Base-by-base conservation (phyloP, 192 early-diverging fungal genomes). In the Dissophora globulifera region DNA sequence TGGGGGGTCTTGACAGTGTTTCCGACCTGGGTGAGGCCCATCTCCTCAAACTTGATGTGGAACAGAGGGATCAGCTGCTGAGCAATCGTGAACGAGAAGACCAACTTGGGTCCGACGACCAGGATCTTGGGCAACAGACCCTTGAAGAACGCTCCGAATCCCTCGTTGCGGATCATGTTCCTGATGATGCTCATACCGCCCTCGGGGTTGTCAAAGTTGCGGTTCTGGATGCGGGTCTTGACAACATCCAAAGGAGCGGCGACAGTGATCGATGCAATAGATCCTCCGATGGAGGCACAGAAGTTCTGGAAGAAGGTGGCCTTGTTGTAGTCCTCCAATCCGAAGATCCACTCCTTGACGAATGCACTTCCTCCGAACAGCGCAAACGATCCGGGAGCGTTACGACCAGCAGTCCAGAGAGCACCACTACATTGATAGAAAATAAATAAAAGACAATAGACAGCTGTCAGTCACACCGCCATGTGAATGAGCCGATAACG, bases 241-340 rank as follows among this genome's bases (percentile, higher is more conserved):
- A 99, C 94, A 16, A 99, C 96, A 79, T 99, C 97, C 65, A 99
- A 86, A 50, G 97, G 97, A 23, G 95, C 94, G 33, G 97, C 94
- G 33, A 98, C 91, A 9, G 93, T 92, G 69, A 99, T 92, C 45
- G 93, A 94, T 19, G 97, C 95, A 42, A 96, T 85, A 19, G 97
- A 94, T 43, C 97, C 97, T 60, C 93, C 95, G 70, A 99, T 97
- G 26, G 96, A 98, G 10, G 95, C 88, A 64, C 88, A 90, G 83
- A 97, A 97, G 91, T 97, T 98, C 71, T 99, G 97, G 79, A 95
- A 88, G 81, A 98, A 97, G n/a, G 97, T 95, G n/a, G 97, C 96
- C 81, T 93, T 90, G 84, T 82, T 88, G 82, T 95, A 97, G 76
- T 99, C 93, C 50, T 93, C 86, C 58, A 99, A 81, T 50, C 86